Base-by-base conservation (phyloP, 2,329 filamentous ascomycete species). In the Tolypocladium nubicola region DNA sequence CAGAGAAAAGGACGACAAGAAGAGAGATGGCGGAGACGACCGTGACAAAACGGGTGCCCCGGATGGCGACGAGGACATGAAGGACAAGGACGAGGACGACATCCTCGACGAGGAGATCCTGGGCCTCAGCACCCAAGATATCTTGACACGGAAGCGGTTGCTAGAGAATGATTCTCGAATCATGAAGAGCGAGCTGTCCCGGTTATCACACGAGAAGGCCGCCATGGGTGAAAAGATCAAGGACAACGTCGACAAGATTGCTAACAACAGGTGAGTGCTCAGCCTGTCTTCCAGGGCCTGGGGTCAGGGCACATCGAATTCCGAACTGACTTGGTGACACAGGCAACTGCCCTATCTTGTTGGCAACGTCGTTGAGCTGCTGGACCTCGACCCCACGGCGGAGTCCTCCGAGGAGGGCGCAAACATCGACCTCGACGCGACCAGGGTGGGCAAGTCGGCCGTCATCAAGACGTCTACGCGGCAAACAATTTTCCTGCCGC, bases 391-490 rank as follows among this genome's bases (percentile, higher is more conserved):
- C 70, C 94, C 96, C 53, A 93, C 91, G 30, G 92, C 89, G 63
- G 94, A 99, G 74, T 95, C 94, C 7, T 91, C 89, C 39, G 94
- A 99, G 73, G 95, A 99, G 75, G 95, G 94, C 60, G 94, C 95
- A 67, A 99, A 99, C 73, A 97, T 99, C 71, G 94, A 99, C 71
- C 81, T 99, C 53, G 94, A 99, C 75, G 94, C 94, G 63, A 97
- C 91, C 43, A 85, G 94, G 56, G 92, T 97, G 11, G 94, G 94
- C 75, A 99, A 97, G 76, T 97, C 93, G 0, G 94, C 95, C 19
- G 94, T 99, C 67, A 99, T 99, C 82, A 99, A 99, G 80, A 99
- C 94, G 10, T 97, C 93, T 8, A 99, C 94, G 30, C 84, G 94
- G 66, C 95, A 99, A 76, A 99, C 94, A 57, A 99, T 99, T 74